Evolutionary conservation across 1,139 yeast species (phyloP), one percentile per base, ranked within the genome.

Genomic region (Zygoascus meyerae): DNA sequence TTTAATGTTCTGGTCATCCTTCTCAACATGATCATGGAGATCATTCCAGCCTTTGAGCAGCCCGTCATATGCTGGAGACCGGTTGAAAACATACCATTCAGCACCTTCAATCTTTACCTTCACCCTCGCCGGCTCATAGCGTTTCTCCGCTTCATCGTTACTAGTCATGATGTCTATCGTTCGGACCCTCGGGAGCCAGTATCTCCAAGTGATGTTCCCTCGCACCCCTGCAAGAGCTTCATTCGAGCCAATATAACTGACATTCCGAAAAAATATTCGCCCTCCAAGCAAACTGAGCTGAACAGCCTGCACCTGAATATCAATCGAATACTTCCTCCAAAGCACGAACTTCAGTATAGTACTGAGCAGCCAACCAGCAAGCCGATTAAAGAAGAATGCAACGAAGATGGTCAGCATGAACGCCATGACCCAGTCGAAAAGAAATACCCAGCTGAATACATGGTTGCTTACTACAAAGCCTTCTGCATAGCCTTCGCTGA

Each of bases 161-260:
- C 40, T 32, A 35, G 9, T 39, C 15, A 40, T 47, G 12, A 56
- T 44, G 34, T 50, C 51, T 21, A 58, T 49, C n/a, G 35, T 65
- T 67, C 46, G 61, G 59, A 28, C 61, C 57, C 44, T 64, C 65
- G 12, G 69, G 46, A 86, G 69, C 97, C 97, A 92, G 63, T 87
- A 92, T 51, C 95, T 65, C 97, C 97, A 92, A 0, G 95, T 86
- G 30, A 92, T 62, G 54, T 79, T 78, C 3, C 90, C 81, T 52
- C 82, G 81, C 17, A 85, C 73, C 1, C 86, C 72, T 6, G 87
- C 76, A 1, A 86, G 62, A 2, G 95, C 79, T 52, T 79, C 79
- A 64, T 90, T 84, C 42, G 79, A 72, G 10, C 87, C 84, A 9
- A 83, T 76, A 17, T 86, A 71, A 1, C 86, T 76, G 28, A 89